A percentile compares a stretch with the other conserved stretches of the same genome.
Conservation (phyloP, 2,329 filamentous ascomycete species). For the Ambrosiella cleistominuta region DNA sequence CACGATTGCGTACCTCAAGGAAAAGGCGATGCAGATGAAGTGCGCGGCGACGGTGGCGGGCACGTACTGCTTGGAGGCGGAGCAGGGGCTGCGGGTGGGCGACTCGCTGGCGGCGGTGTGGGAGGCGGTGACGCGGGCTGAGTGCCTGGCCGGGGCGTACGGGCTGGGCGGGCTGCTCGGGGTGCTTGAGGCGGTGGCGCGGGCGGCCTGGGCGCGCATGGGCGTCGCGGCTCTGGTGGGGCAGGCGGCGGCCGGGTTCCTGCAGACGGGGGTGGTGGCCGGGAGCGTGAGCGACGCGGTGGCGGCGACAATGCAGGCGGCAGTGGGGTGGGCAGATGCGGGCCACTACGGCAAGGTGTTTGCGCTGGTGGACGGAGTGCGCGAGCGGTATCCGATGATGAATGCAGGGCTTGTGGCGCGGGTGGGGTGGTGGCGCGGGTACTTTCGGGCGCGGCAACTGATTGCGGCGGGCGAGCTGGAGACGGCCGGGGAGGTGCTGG, state of each 20-base stretch:
- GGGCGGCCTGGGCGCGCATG: constrained; percentile 45
- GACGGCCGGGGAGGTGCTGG: constrained; percentile 32
- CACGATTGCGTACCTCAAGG: constrained; percentile 64
- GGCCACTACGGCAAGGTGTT: constrained; percentile 36
- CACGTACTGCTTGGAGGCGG: constrained; percentile 70
- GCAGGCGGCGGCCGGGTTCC: constrained; percentile 48
- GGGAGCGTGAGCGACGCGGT: constrained; percentile 42
- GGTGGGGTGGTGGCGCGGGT: constrained; percentile 44
- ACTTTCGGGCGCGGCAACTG: constrained; percentile 40
- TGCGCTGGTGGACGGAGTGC: constrained; percentile 25
- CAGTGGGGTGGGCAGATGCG: constrained; percentile 20
- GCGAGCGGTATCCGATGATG: background rate
- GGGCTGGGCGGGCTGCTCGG: constrained; percentile 4
- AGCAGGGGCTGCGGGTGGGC: constrained; percentile 56
- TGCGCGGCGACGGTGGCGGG: constrained; percentile 77
- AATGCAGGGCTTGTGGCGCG: constrained; percentile 13
- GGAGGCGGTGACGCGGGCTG: constrained; percentile 14
- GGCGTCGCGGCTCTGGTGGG: constrained; percentile 36
- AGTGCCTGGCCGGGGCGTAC: constrained; percentile 1
- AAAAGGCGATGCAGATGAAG: constrained; percentile 68
- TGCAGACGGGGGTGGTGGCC: constrained; percentile 42
- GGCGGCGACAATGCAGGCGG: constrained; percentile 45
- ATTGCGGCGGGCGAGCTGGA: constrained; percentile 38
- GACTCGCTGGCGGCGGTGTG: constrained; percentile 41
- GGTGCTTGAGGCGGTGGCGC: background rate